Evolutionary conservation across 805 yeast genomes (phyloP), one percentile per base, ranked within the genome.

Genomic region (Debaryomyces hansenii): DNA sequence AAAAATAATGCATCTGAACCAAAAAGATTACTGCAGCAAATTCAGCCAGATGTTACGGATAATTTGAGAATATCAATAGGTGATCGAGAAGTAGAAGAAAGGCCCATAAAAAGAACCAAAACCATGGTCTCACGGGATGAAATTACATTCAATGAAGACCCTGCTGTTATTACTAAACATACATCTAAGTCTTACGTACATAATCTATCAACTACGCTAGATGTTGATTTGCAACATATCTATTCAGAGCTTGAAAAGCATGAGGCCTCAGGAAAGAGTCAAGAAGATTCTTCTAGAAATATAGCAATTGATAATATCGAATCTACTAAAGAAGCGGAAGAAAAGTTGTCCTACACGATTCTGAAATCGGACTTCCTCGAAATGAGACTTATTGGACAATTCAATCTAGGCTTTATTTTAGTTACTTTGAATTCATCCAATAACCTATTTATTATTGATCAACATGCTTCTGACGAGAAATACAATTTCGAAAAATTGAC

Each of bases 401-500:
- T 94, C 69, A 94, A 94, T 62, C 67, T 87, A n/a, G 99, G 98
- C 0, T 94, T 94, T 56, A 89, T 94, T n/a, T 61, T 91, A 15
- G 94, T 88, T 0, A 77, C 80, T 2, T 72, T 83, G 42, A 63
- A 66, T 20, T 64, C 63, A 39, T 47, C 48, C 4, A 61, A 60
- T 20, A 90, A 90, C 58, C 56, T 92, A 28, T 91, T 94, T 57
- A 91, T 94, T 29, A 77, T 94, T 40, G 99, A 94, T 63, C 99
- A 94, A 64, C 99, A 94, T 69, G 99, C 99, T 0, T 87, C 96
- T 53, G 99, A 94, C 68, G 99, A 94, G 59, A 94, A 91, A 55
- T 90, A 59, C 70, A 94, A 94, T 63, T 94, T 89, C 69, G 99
- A 94, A 63, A 72, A 70, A 41, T 63, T 69, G 14, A 74, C 72